Conservation (phyloP, 2,329 filamentous ascomycete genomes). For the Colletotrichum melonis region DNA sequence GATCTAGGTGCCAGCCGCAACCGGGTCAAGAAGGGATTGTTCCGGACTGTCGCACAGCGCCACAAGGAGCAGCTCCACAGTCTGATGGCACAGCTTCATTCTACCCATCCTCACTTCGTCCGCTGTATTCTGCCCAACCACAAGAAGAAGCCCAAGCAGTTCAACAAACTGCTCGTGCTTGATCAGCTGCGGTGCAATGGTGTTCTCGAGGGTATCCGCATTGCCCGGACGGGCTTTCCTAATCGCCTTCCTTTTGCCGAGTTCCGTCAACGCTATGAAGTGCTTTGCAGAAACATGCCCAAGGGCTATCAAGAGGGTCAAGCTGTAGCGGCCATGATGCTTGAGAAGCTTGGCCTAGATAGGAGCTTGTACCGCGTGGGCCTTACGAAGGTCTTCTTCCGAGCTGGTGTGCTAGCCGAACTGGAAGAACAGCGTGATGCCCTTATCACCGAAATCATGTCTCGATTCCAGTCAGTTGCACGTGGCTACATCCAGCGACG, state of each 20-base stretch:
- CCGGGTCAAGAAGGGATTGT: slow-evolving; percentile 95
- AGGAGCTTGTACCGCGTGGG: slow-evolving; percentile 90
- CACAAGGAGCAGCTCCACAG: slow-evolving; percentile 99
- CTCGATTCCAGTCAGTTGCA: slow-evolving; percentile 90
- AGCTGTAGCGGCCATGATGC: slow-evolving; percentile 83
- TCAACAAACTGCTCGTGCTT: slow-evolving; percentile 90
- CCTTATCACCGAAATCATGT: slow-evolving; percentile 93
- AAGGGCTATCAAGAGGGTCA: slow-evolving; percentile 94
- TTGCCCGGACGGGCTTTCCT: slow-evolving; percentile 95
- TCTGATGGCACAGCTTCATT: slow-evolving; percentile 92
- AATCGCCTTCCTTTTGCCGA: slow-evolving; percentile 93
- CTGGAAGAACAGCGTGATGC: slow-evolving; percentile 95
- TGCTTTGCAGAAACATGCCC: slow-evolving; percentile 88
- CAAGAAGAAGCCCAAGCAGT: slow-evolving; percentile 95
- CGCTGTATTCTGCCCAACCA: slow-evolving; percentile 98
- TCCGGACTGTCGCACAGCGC: slow-evolving; percentile 94
- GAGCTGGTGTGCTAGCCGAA: slow-evolving; percentile 94
- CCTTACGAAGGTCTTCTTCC: slow-evolving; percentile 97
- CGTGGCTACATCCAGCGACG: slow-evolving; percentile 90
- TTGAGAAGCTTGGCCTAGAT: slow-evolving; percentile 89
- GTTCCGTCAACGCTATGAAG: slow-evolving; percentile 95
- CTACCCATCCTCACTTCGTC: slow-evolving; percentile 97
- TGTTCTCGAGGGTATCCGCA: slow-evolving; percentile 98
- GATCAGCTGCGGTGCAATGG: slow-evolving; percentile 99
- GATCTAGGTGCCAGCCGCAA: slow-evolving; percentile 74